A percentile compares a stretch with the other conserved stretches of the same genome.
These are phyloP conservation scores for Saccharomycopsis fodiens DNA, from an alignment of 805 yeast species.

Conservation along the genomic window DNA sequence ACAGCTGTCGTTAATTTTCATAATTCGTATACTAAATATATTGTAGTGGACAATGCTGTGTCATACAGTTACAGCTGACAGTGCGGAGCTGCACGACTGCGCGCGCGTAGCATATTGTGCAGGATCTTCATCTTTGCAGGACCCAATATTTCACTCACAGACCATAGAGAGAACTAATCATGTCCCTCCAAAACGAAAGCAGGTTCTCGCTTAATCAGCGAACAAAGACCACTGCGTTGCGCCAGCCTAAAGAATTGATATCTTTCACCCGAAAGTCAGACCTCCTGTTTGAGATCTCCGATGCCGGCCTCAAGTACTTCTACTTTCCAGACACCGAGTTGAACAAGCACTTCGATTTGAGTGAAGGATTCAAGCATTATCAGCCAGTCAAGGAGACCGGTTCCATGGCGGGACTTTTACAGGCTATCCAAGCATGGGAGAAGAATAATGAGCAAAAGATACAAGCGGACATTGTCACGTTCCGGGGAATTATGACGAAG, in stretches of 20 bases:
- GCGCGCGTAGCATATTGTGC: neutral
- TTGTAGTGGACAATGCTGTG: too few species aligned
- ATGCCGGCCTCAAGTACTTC: slow-evolving; percentile 56
- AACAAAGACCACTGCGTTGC: slow-evolving; percentile 58
- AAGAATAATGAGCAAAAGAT: slow-evolving; percentile 33
- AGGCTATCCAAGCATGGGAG: slow-evolving; percentile 42
- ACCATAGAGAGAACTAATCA: too few species aligned
- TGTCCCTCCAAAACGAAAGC: neutral
- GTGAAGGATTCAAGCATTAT: slow-evolving; percentile 56
- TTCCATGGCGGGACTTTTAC: slow-evolving; percentile 49
- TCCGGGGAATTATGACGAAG: slow-evolving; percentile 78
- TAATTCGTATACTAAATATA: too few species aligned
- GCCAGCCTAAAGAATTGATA: slow-evolving; percentile 81
- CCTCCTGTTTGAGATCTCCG: slow-evolving; percentile 43
- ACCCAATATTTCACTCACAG: too few species aligned
- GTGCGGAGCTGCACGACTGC: too few species aligned
- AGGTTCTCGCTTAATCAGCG: slow-evolving; percentile 24
- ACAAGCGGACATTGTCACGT: slow-evolving; percentile 64
- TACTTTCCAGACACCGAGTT: slow-evolving; percentile 71
- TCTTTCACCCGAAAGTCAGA: slow-evolving; percentile 56
- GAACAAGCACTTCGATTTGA: slow-evolving; percentile 55
- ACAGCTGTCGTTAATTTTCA: too few species aligned
- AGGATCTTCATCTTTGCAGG: neutral
- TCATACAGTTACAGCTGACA: too few species aligned
- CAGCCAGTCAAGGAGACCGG: slow-evolving; percentile 49